A percentile compares a stretch with the other conserved stretches of the same genome.
Conservation (phyloP, 305 asterid genomes). For the Fraxinus nigra region DNA sequence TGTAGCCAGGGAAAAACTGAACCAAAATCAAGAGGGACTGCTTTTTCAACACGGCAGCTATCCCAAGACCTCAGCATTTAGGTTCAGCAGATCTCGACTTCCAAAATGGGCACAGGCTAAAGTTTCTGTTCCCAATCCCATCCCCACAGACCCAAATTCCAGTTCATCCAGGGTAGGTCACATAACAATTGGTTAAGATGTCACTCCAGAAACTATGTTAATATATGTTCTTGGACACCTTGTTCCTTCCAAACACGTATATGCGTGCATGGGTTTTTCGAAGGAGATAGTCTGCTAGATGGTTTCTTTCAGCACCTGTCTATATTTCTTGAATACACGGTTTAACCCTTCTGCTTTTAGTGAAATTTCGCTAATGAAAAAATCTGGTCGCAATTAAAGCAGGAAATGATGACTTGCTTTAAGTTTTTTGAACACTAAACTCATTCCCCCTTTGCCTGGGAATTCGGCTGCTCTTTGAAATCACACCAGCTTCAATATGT, state of each 20-base stretch:
- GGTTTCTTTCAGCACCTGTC: background rate
- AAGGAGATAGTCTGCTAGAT: background rate
- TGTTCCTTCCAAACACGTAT: background rate
- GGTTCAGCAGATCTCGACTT: constrained; percentile 63
- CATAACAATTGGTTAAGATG: background rate
- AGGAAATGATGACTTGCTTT: background rate
- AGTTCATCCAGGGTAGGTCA: constrained; percentile 40
- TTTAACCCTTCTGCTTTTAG: background rate
- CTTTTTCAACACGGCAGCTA: constrained; percentile 23
- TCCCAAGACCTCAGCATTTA: constrained; percentile 35
- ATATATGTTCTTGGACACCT: background rate
- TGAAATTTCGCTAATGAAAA: background rate
- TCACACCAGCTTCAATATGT: constrained; percentile 1
- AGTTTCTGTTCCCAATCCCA: constrained; percentile 29
- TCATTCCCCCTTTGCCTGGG: background rate
- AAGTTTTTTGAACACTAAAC: background rate
- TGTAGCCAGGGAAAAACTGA: constrained; percentile 21
- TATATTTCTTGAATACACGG: background rate
- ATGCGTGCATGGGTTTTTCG: background rate
- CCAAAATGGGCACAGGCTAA: constrained; percentile 64
- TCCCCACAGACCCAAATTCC: constrained; percentile 23
- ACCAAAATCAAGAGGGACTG: constrained; percentile 20
- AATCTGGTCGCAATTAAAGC: background rate
- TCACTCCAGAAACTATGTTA: background rate
- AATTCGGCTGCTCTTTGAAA: background rate